Evolutionary conservation across 257 asterid species (phyloP).

Genomic region (Solanum sitiens): DNA sequence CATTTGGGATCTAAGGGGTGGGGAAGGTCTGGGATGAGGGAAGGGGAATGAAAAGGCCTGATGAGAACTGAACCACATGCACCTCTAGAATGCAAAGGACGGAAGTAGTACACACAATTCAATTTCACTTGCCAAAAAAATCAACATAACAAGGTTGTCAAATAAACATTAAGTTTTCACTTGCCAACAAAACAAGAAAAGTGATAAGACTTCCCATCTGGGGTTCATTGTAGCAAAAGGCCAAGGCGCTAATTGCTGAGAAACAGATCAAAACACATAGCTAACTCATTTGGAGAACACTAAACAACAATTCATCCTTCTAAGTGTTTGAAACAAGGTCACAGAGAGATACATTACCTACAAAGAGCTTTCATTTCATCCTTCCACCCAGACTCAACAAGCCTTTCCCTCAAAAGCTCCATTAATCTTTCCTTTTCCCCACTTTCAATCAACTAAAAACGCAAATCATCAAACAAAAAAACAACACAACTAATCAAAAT

Average conservation of each 20-base stretch:
- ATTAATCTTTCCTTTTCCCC: conserved; percentile 56
- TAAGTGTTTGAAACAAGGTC: not conserved
- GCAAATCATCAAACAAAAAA: not conserved
- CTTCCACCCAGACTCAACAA: conserved; percentile 64
- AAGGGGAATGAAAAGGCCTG: not conserved
- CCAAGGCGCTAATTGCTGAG: not conserved
- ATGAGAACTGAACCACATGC: not conserved
- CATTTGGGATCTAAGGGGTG: not conserved
- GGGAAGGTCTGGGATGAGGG: not conserved
- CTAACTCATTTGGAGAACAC: not conserved
- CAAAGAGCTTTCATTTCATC: conserved; percentile 56
- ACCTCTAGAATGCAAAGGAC: not conserved
- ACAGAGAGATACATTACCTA: conserved; percentile 23
- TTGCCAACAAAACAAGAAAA: not conserved
- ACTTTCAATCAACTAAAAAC: conserved; percentile 31
- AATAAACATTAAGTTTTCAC: not conserved
- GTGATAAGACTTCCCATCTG: not conserved
- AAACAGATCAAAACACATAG: not conserved
- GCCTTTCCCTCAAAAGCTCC: conserved; percentile 57
- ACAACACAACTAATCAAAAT: not conserved
- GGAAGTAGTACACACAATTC: not conserved
- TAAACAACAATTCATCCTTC: not conserved
- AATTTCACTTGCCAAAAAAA: not conserved
- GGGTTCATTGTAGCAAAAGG: not conserved
- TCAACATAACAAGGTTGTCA: not conserved